Evolutionary conservation across 75 land plant species (phyloP), one percentile per base, ranked within the genome.

Genomic region (Pseudotsuga menziesii): DNA sequence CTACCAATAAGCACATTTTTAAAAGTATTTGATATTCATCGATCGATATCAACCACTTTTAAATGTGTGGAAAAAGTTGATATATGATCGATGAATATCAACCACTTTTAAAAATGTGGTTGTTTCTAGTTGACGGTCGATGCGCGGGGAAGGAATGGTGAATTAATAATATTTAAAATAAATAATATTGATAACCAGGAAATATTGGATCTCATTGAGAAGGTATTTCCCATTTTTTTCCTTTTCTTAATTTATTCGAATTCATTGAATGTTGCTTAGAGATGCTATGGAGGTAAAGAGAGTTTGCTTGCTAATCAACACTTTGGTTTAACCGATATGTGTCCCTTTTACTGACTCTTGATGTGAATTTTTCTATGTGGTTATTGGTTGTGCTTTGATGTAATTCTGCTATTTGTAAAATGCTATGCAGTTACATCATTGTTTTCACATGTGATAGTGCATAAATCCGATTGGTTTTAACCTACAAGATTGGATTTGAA

Each of bases 141-240:
- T n/a, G n/a, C n/a, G n/a, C n/a, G n/a, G n/a, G n/a, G n/a, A n/a
- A n/a, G n/a, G n/a, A n/a, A n/a, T n/a, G n/a, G n/a, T n/a, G n/a
- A n/a, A n/a, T n/a, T n/a, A n/a, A n/a, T n/a, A n/a, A n/a, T n/a
- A n/a, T n/a, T n/a, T n/a, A n/a, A n/a, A n/a, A n/a, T n/a, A n/a
- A n/a, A n/a, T n/a, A n/a, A n/a, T n/a, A n/a, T 97, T 76, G 99
- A 97, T 80, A 97, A 97, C 78, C 93, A 97, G 71, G 99, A 97
- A 81, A 81, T 97, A 63, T 76, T 97, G 71, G 99, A 97, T 82
- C 98, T 97, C 13, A 90, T 97, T 78, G 99, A 97, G 80, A 97
- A 97, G 92, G 99, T 96, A 56, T 35, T 62, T 77, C 17, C 17
- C 22, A 20, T 2, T 2, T 11, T 39, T 36, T 76, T 17, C 61